Evolutionary conservation across 2,329 filamentous ascomycete genomes (phyloP), one percentile per base, ranked within the genome.

Genomic region (Grosmannia huntii): DNA sequence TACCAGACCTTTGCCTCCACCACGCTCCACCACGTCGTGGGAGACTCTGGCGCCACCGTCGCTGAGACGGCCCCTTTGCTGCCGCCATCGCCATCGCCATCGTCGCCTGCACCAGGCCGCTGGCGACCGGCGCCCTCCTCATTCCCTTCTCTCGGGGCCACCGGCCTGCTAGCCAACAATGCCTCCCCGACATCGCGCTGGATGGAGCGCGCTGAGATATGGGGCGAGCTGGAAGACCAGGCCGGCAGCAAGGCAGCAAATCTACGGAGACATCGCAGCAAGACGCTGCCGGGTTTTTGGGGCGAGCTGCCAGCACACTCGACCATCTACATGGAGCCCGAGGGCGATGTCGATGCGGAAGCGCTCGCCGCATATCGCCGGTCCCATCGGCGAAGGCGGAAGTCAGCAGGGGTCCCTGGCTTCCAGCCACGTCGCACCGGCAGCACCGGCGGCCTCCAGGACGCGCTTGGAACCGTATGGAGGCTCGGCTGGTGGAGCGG

Each of bases 201-300:
- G 76, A 74, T 82, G 59, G 87, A 94, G 67, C 81, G 82, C 1
- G 84, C 83, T 41, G 88, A 94, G 65, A 94, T 95, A 36, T 95
- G 90, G 90, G 87, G 84, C 58, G 90, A 95, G 68, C 77, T 96
- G 16, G 86, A 94, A 66, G 90, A 95, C 65, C 83, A 86, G 48
- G 79, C 82, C 55, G 69, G 72, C 36, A 72, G 69, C 23, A 11
- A 33, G 16, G 46, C 60, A 61, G 3, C 64, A 65, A 6, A 28
- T 9, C 64, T 68, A 4, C 69, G 66, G 49, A 72, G 76, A 52
- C 67, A 71, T 27, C 75, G 78, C 16, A 79, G 79, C 12, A 76
- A 71, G 57, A 80, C 79, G 2, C 60, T 81, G 41, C 76, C 78
- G 0, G 48, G 53, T 7, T 14, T 44, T 23, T 21, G 41, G 10